Percentiles rank a stretch among this genome's conserved stretches.
These are phyloP conservation scores for Bathelium albidoporum DNA, from an alignment of 495 filamentous ascomycete species.

Conservation along the genomic window DNA sequence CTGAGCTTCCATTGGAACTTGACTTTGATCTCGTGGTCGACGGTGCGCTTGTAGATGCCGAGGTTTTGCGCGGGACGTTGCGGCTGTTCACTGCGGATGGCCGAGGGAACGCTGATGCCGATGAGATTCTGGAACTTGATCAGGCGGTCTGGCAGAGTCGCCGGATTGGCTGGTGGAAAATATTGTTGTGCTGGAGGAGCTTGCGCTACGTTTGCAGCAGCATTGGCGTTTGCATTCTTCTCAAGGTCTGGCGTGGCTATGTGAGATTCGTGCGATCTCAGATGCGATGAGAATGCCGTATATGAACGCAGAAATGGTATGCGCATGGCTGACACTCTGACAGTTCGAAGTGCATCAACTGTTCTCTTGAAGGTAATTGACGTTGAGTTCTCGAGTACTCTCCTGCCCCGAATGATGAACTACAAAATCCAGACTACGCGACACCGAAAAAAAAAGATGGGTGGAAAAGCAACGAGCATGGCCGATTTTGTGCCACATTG, in stretches of 20 bases:
- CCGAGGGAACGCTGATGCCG: constrained; percentile 2
- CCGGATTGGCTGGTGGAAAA: not conserved
- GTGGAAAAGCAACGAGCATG: not conserved
- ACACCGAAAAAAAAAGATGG: not conserved
- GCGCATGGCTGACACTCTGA: not conserved
- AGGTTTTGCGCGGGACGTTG: constrained; percentile 1
- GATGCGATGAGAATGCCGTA: not conserved
- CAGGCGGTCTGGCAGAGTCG: not conserved
- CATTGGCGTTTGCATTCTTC: not conserved
- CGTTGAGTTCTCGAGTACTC: not conserved
- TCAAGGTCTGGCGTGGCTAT: not conserved
- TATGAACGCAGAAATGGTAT: not conserved
- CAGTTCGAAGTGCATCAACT: not conserved
- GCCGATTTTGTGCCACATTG: not conserved
- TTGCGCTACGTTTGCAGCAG: not conserved
- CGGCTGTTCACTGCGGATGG: not conserved
- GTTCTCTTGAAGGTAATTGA: not conserved
- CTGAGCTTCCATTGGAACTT: constrained; percentile 2
- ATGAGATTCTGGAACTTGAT: constrained; percentile 3
- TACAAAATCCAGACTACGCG: not conserved
- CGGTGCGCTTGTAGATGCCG: not conserved
- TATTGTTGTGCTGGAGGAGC: not conserved
- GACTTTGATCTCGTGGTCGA: constrained; percentile 4
- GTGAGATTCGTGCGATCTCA: not conserved
- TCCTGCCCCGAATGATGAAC: not conserved